phyloP scores from a whole-genome alignment of 2,329 filamentous ascomycete species.

The Apiospora phragmitis region DNA sequence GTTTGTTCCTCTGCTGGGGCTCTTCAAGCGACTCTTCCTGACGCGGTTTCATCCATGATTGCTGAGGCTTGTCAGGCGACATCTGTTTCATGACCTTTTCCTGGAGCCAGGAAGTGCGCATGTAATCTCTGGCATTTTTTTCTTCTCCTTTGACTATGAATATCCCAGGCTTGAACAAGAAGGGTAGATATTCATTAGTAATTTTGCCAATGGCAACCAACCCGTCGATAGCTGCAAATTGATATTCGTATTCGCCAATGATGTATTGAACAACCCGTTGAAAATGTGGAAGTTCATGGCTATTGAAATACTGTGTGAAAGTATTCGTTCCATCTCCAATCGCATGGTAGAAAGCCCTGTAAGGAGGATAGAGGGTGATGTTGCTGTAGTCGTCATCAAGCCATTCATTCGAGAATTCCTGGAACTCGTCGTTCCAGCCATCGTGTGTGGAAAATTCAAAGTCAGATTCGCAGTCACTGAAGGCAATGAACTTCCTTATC shows the following conservation, averaged over 20 bases:
- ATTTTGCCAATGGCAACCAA: neutral
- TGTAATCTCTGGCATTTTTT: neutral
- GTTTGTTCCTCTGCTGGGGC: neutral
- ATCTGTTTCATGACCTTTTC: neutral
- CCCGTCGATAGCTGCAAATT: neutral
- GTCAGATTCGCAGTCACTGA: neutral
- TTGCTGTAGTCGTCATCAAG: neutral
- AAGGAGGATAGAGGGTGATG: neutral
- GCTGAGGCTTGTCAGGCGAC: neutral
- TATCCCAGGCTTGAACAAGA: neutral
- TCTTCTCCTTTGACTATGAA: neutral
- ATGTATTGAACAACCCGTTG: neutral
- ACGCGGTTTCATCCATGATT: neutral
- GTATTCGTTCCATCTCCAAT: neutral
- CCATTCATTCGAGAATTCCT: neutral
- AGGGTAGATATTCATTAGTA: neutral
- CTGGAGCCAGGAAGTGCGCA: neutral
- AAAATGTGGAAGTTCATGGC: neutral
- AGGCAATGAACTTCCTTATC: neutral
- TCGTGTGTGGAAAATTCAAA: neutral
- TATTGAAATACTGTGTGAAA: neutral
- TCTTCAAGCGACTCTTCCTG: neutral
- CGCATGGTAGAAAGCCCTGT: neutral
- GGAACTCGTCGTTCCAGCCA: too few species aligned
- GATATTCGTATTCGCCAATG: neutral